phyloP scores from a whole-genome alignment of 495 filamentous ascomycete genomes.

The Hyphodiscus hymeniophilus region DNA sequence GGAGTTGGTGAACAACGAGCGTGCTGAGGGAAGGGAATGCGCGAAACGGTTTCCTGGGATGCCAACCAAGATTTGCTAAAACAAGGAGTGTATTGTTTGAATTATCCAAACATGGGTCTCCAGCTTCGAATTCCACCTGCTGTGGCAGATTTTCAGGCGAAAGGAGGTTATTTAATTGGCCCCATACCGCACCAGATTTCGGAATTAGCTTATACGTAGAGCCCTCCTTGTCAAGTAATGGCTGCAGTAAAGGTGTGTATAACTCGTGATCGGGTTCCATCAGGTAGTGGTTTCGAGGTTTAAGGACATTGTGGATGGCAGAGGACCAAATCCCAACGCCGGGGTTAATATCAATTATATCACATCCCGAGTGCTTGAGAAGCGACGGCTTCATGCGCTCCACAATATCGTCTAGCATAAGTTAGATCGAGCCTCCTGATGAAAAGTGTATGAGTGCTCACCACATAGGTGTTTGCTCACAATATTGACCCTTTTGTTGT shows the following conservation, averaged over 20 bases:
- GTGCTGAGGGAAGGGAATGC: constrained; percentile 27
- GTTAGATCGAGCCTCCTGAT: neutral
- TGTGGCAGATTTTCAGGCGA: constrained; percentile 38
- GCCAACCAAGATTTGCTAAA: constrained; percentile 45
- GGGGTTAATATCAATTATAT: constrained; percentile 80
- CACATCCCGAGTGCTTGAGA: constrained; percentile 54
- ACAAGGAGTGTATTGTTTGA: constrained; percentile 63
- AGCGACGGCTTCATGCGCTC: constrained; percentile 52
- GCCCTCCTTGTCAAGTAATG: constrained; percentile 47
- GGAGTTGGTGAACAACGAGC: constrained; percentile 40
- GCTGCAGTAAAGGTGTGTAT: constrained; percentile 51
- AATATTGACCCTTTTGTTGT: constrained; percentile 39
- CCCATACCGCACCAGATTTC: constrained; percentile 39
- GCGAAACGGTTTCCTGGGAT: constrained; percentile 26
- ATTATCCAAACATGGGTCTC: constrained; percentile 24
- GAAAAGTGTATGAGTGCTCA: constrained; percentile 26
- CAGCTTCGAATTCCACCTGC: constrained; percentile 27
- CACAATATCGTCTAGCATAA: constrained; percentile 37
- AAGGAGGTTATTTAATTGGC: constrained; percentile 41
- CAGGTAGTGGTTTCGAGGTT: constrained; percentile 73
- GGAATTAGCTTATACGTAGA: constrained; percentile 46
- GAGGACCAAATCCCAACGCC: constrained; percentile 65
- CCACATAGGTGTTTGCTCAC: constrained; percentile 54
- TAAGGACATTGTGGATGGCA: constrained; percentile 61
- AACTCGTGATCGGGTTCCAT: constrained; percentile 52